Evolutionary conservation across 345 rosid species (phyloP).

Genomic region (Linum tenue): DNA sequence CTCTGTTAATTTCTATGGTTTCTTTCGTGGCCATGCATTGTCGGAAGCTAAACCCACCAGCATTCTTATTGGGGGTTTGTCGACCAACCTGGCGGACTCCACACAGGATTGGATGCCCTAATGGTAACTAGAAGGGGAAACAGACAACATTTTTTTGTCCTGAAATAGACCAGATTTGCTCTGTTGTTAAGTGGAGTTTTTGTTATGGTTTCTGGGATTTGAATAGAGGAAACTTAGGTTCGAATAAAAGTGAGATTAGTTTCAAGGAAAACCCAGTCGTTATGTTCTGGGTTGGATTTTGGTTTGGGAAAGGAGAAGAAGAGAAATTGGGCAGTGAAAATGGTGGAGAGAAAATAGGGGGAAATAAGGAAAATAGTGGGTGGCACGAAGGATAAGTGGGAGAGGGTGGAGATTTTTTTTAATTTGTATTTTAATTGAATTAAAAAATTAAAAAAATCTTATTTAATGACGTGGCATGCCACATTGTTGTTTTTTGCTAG

Average conservation of each 20-base stretch:
- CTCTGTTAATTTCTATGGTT: not conserved
- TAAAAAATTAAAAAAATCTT: too few relatives aligned
- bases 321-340: not conserved
- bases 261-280: too few relatives aligned
- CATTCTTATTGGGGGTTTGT: not conserved
- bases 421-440: too few relatives aligned
- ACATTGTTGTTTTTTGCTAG: too few relatives aligned
- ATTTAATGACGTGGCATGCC: too few relatives aligned
- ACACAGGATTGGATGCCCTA: not conserved
- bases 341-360: not conserved
- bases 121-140: not conserved
- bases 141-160: not conserved
- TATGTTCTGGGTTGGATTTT: too few relatives aligned
- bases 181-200: too few relatives aligned
- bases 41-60: not conserved
- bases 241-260: not conserved
- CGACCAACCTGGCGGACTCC: not conserved
- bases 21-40: not conserved
- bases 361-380: not conserved
- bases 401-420: not conserved
- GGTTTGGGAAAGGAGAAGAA: too few relatives aligned
- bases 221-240: not conserved
- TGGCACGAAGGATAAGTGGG: not conserved
- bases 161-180: too few relatives aligned
- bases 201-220: not conserved